Evolutionary conservation across 2,329 filamentous ascomycete genomes (phyloP), one percentile per base, ranked within the genome.

Genomic region (Colletotrichum costaricense): DNA sequence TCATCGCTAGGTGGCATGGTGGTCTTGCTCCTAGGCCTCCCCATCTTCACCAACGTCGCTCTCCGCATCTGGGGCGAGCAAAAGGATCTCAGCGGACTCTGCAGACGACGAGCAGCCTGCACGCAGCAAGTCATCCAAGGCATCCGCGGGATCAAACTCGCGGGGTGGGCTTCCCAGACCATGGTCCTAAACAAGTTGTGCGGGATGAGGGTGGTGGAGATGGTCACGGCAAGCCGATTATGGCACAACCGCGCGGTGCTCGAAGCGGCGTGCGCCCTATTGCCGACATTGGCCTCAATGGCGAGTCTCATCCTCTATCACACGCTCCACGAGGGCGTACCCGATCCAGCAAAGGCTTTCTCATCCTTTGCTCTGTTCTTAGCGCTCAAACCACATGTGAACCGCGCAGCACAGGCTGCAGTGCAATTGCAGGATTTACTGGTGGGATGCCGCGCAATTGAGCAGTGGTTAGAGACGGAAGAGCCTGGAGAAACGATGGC

Each of bases 141-240:
- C 24, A 63, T 63, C 42, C 24, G 60, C 28, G 60, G 60, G 9
- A 49, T 63, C 38, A 63, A 63, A n/a, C 42, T 63, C 16, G 60
- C 60, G 1, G 60, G 42, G 49, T 63, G 60, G 60, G 6, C 60
- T 7, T 24, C 60, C n/a, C 60, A 63, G 42, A 63, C 22, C 38
- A 49, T 49, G 35, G 19, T 49, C 1, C 16, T 49, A 16, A 49
- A 49, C 60, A 49, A 49, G 16, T 16, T 63, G 42, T 63, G 60
- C 12, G 38, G 42, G 1, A 63, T 63, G 60, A 63, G 38, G 42
- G 28, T 63, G 19, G 9, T 24, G 38, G 60, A 63, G 19, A 28
- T 63, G 19, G 60, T 63, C 2, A 63, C 38, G 19, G 60, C 60
- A 30, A 49, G 28, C 60, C 24, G 42, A 5, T 26, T 63, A 26